Conservation (phyloP, 495 filamentous ascomycete species). For the Daldinia vernicosa region DNA sequence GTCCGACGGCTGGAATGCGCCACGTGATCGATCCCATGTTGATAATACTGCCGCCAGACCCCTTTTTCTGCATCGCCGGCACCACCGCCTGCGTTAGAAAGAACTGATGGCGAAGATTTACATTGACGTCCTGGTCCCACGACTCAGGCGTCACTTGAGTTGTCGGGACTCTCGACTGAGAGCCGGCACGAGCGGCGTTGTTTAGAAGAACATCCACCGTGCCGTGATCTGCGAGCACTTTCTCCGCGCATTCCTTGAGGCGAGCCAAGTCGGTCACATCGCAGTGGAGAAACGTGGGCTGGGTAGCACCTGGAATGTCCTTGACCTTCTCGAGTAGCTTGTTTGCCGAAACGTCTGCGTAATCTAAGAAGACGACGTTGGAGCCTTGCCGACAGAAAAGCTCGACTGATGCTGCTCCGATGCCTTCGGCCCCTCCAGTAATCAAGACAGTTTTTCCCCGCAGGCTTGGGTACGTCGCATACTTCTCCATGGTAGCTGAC, state of each 20-base stretch:
- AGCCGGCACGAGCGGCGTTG: slow-evolving; percentile 49
- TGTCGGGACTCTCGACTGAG: slow-evolving; percentile 38
- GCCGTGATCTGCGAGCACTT: slow-evolving; percentile 43
- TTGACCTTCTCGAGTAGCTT: slow-evolving; percentile 51
- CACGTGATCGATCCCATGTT: slow-evolving; percentile 65
- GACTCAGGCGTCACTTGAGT: slow-evolving; percentile 41
- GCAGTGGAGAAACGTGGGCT: slow-evolving; percentile 55
- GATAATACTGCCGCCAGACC: slow-evolving; percentile 61
- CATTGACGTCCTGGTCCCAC: slow-evolving; percentile 42
- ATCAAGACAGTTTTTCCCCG: slow-evolving; percentile 59
- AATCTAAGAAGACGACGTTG: slow-evolving; percentile 59
- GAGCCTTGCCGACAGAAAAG: slow-evolving; percentile 58
- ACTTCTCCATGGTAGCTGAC: slow-evolving; percentile 18
- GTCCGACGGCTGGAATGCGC: slow-evolving; percentile 53
- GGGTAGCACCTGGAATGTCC: slow-evolving; percentile 42
- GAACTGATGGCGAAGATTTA: slow-evolving; percentile 51
- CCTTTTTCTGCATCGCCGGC: slow-evolving; percentile 46
- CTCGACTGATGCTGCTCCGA: slow-evolving; percentile 58
- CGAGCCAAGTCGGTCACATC: slow-evolving; percentile 54
- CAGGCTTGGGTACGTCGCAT: slow-evolving; percentile 50
- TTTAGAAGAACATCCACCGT: slow-evolving; percentile 52
- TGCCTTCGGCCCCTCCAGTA: slow-evolving; percentile 62
- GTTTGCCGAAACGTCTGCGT: slow-evolving; percentile 51
- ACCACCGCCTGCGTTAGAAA: slow-evolving; percentile 58
- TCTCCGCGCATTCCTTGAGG: slow-evolving; percentile 45